Conservation (phyloP, 2,329 filamentous ascomycete species). For the Scedosporium apiospermum region DNA sequence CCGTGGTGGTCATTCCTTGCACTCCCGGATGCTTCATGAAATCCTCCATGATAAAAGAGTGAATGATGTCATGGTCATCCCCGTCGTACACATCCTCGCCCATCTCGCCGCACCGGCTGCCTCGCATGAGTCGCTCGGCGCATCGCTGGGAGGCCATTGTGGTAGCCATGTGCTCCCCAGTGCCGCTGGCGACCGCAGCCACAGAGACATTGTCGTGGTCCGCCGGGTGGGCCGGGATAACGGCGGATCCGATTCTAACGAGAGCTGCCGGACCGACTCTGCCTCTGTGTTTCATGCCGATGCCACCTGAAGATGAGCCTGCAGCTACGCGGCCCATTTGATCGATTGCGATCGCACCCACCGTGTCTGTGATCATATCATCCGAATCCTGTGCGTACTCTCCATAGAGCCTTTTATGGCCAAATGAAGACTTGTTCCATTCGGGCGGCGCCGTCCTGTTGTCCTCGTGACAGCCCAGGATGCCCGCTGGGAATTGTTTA, state of each 20-base stretch:
- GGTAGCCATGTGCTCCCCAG: slow-evolving; percentile 95
- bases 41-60: slow-evolving; percentile 72
- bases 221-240: slow-evolving; percentile 65
- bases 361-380: slow-evolving; percentile 75
- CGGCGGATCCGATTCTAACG: slow-evolving; percentile 81
- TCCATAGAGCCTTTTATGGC: not conserved
- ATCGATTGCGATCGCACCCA: slow-evolving; percentile 92
- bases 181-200: slow-evolving; percentile 84
- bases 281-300: slow-evolving; percentile 95
- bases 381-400: not conserved
- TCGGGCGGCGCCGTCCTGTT: not conserved
- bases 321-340: slow-evolving; percentile 79
- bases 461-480: not conserved
- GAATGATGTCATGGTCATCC: slow-evolving; percentile 68
- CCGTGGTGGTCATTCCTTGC: slow-evolving; percentile 65
- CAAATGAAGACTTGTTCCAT: not conserved
- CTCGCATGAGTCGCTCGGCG: slow-evolving; percentile 73
- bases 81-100: slow-evolving; percentile 57
- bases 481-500: not conserved
- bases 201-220: slow-evolving; percentile 64
- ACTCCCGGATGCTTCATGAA: slow-evolving; percentile 92
- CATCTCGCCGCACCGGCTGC: slow-evolving; percentile 46
- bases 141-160: slow-evolving; percentile 84
- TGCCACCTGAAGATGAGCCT: slow-evolving; percentile 91
- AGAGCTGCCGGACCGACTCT: slow-evolving; percentile 87